Evolutionary conservation across 768 basidiomycete species (phyloP), one percentile per base, ranked within the genome.

Genomic region (Gymnopilus junonius): DNA sequence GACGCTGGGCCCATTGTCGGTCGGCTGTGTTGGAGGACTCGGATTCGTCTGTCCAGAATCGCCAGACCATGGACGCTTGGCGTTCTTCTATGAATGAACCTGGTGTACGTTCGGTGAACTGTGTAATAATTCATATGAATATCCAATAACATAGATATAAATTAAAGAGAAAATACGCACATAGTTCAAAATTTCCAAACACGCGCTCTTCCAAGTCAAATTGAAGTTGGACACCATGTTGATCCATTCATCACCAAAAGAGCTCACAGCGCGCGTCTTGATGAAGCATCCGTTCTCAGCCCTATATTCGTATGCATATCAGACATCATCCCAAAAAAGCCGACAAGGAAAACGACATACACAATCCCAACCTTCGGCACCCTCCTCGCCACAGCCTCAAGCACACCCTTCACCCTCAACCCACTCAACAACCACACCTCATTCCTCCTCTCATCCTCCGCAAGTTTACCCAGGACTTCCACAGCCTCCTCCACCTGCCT

Each of bases 251-350:
- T 71, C 70, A 5, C 46, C 66, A 23, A 55, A 50, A 14, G 45
- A 65, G 3, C 65, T 66, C 5, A 59, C 66, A 4, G 73, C 62
- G 23, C 75, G 80, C 3, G 88, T 84, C 77, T 87, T 91, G 70
- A 94, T 84, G 72, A 87, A 95, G 72, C 94, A 95, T 1, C 94
- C 94, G 63, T 95, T 94, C 79, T 95, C 94, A 0, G 93, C 92
- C 0, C 89, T 91, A 23, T 23, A 34, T n/a, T n/a, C 32, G 32
- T 12, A 54, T n/a, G 3, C 29, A 57, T 4, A 29, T 50, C 10
- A 50, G 25, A 3, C 2, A 45, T 23, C 7, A 1, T 50, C 27
- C 37, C 14, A 25, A 21, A 25, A 48, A 39, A 15, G 15, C 27
- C 21, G 39, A 23, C 58, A n/a, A 31, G 48, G 58, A 46, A 57